phyloP scores from a whole-genome alignment of 495 filamentous ascomycete genomes.

The Penicillium crystallinum region DNA sequence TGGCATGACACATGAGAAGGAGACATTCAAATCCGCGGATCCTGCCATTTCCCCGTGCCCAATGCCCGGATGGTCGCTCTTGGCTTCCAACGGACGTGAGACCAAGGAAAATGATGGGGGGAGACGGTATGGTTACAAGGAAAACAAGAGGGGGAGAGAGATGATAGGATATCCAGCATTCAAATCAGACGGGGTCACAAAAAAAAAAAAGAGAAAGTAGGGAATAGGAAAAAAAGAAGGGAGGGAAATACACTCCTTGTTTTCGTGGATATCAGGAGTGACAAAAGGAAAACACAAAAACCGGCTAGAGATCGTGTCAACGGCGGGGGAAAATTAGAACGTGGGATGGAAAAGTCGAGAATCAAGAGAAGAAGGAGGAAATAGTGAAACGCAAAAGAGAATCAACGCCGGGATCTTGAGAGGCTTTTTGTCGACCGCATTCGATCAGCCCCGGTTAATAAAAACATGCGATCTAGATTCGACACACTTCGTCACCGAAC shows the following conservation, averaged over 20 bases:
- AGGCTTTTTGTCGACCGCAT: conserved; percentile 25
- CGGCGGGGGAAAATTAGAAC: conserved; percentile 24
- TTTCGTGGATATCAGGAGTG: conserved; percentile 34
- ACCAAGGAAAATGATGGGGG: conserved; percentile 30
- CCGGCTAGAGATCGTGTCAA: conserved; percentile 44
- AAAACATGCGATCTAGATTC: conserved; percentile 39
- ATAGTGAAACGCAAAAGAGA: conserved; percentile 22
- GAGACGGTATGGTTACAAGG: conserved; percentile 36
- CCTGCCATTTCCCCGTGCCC: conserved; percentile 32
- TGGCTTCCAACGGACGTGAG: conserved; percentile 26
- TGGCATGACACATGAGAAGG: conserved; percentile 42
- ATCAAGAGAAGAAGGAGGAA: conserved; percentile 16
- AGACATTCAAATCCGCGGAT: conserved; percentile 36
- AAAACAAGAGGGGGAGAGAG: conserved; percentile 21
- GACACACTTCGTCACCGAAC: conserved; percentile 29
- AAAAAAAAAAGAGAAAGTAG: conserved; percentile 11
- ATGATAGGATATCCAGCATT: conserved; percentile 44
- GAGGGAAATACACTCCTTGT: conserved; percentile 19
- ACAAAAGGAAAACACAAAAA: conserved; percentile 28
- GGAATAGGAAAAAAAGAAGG: conserved; percentile 13
- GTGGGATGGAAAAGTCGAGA: conserved; percentile 14
- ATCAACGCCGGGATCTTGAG: conserved; percentile 42
- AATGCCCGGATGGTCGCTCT: conserved; percentile 24
- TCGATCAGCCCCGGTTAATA: conserved; percentile 25
- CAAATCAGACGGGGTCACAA: conserved; percentile 24